A percentile compares a stretch with the other conserved stretches of the same genome.
These are phyloP conservation scores for Neurospora tetraspora DNA, from an alignment of 495 filamentous ascomycete genomes.

Conservation along the genomic window DNA sequence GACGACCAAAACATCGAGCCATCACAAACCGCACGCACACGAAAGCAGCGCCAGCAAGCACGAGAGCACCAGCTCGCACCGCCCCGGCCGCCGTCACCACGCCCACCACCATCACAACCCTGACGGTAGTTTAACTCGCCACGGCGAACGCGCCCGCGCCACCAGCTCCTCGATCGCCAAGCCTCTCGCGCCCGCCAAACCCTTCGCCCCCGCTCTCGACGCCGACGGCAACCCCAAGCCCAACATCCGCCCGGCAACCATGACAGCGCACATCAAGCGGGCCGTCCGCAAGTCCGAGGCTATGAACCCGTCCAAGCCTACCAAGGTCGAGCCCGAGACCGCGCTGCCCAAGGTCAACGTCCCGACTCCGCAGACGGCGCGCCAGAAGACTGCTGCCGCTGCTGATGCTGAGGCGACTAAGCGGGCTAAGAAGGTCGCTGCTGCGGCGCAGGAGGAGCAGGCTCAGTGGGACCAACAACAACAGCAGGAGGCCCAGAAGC, in stretches of 20 bases:
- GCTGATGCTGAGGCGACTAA: not conserved
- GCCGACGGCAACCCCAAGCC: not conserved
- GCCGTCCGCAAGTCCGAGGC: conserved; percentile 12
- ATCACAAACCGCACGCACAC: not conserved
- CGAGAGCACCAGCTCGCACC: conserved; percentile 1
- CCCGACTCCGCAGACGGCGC: not conserved
- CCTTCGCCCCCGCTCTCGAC: not conserved
- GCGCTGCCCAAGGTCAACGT: not conserved
- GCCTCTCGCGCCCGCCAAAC: not conserved
- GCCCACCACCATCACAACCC: conserved; percentile 1
- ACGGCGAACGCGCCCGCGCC: not conserved
- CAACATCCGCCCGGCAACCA: conserved; percentile 10
- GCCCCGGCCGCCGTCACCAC: not conserved
- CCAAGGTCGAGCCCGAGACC: not conserved
- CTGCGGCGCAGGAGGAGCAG: not conserved
- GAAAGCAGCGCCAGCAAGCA: not conserved
- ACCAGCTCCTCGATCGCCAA: conserved; percentile 3
- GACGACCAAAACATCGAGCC: not conserved
- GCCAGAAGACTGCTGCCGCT: not conserved
- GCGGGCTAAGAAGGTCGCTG: not conserved
- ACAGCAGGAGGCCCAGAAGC: not conserved
- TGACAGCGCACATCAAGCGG: conserved; percentile 13
- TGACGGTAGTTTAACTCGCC: conserved; percentile 1
- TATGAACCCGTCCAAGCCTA: not conserved
- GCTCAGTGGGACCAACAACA: not conserved